Evolutionary conservation across 495 filamentous ascomycete species (phyloP), one percentile per base, ranked within the genome.

Genomic region (Zalerion maritima): DNA sequence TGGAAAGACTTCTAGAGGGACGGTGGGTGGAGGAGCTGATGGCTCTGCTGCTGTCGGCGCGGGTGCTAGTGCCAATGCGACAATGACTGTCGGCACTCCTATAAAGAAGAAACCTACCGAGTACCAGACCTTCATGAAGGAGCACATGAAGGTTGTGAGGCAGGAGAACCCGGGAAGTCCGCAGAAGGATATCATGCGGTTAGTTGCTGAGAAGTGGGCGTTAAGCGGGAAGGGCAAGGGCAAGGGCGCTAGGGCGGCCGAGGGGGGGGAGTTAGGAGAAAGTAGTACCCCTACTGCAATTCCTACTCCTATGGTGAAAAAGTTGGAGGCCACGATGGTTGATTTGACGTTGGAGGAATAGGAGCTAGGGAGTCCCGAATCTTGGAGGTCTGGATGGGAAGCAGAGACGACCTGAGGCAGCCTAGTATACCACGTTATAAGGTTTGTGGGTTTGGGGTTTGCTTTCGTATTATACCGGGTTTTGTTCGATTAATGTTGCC

Each of bases 101-200:
- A n/a, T n/a, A n/a, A n/a, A 34, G 38, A 36, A 31, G 34, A 46
- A 49, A 34, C 45, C 46, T 29, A 66, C 43, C 14, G 69, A 64
- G 26, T 86, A 81, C 49, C 70, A 81, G 42, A 43, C 50, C 5
- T 86, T 78, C 48, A 60, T 82, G 28, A 77, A 75, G 46, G 62
- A 66, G 29, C 58, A 75, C 39, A 78, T 78, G 60, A 50, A 45
- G 28, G 35, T 49, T 22, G 50, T 82, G 1, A 71, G 58, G 52
- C 38, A 41, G 20, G 57, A 63, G 41, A 64, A 74, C 33, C 64
- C 64, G 0, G 45, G 42, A 7, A 55, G 45, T 24, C 62, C 65
- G 4, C 67, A 66, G 50, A 75, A 71, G 50, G 74, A 73, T 27
- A 55, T 78, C n/a, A 77, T 78, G 74, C 57, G 51, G 47, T 40